Evolutionary conservation across 208 protist species (phyloP), one percentile per base, ranked within the genome.

Genomic region (Crithidia thermophila): DNA sequence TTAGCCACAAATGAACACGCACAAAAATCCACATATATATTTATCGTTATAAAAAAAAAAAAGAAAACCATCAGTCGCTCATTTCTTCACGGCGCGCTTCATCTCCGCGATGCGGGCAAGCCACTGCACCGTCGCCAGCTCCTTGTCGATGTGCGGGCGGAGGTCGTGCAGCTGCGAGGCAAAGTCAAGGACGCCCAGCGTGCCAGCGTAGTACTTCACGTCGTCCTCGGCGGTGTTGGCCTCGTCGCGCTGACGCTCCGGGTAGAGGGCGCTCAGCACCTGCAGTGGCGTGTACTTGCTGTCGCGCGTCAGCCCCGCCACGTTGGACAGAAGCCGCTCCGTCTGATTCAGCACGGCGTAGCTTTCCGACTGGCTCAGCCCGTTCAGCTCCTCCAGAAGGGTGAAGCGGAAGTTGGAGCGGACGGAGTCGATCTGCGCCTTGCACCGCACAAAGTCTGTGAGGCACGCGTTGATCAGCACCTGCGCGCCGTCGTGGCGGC

Each of bases 391-490:
- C 64, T 95, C 86, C 39, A 97, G 87, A 27, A 87, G 60, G 10
- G 88, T 93, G 68, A 92, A 91, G 69, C 84, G 84, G 75, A 90
- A 94, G 74, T 93, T 91, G 11, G 75, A 83, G 36, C 88, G 84
- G 18, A 77, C 77, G 14, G 84, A 84, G 70, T 93, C 84, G 64
- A 94, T 83, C 78, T 97, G 90, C 28, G 92, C 81, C 39, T 85
- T 84, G 70, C 84, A 91, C 39, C 85, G 83, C 46, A 94, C 72
- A 66, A 94, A 95, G 77, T 97, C 92, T 5, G 80, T 75, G 34
- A 94, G 45, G 52, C 87, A 93, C 25, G 87, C 90, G 72, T 94
- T 97, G 37, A 97, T 91, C 50, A 94, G 80, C 66, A 97, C 76
- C 72, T 95, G 87, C 39, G 80, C 76, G 23, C 86, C 82, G 60